Evolutionary conservation across 2,329 filamentous ascomycete species (phyloP), one percentile per base, ranked within the genome.

Genomic region (Aspergillus fumigatus): DNA sequence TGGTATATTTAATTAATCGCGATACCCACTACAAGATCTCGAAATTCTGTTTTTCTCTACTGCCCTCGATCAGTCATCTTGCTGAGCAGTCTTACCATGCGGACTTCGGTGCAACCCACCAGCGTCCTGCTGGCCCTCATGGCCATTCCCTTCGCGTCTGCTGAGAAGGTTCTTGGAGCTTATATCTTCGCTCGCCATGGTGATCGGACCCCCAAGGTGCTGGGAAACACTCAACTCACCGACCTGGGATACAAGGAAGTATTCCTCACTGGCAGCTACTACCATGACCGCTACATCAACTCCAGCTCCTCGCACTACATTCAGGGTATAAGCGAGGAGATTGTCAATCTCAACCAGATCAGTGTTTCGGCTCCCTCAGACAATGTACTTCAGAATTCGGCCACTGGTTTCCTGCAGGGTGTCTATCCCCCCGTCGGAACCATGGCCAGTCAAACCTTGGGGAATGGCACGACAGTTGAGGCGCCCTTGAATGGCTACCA

Each of bases 121-220:
- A 55, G 61, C 35, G 57, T 70, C 17, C 48, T 71, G 27, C 56
- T 72, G 59, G 65, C 66, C 48, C 53, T 73, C 4, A 51, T 65
- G 38, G 65, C 66, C 25, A 47, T 64, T 35, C 59, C 65, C 3
- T 43, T 71, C n/a, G 62, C 61, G 17, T 63, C 69, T 7, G 74
- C 73, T 21, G 89, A 95, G 77, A 89, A 86, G 0, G 80, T 94
- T 27, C 80, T 96, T 17, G 92, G 91, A 52, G 86, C 88, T 48
- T 94, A 92, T 74, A 86, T 96, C 74, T 96, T 95, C 79, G 86
- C 90, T 65, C 88, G 92, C 48, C 92, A 97, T 77, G 92, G 92
- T 56, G 92, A 97, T 74, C 86, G 92, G 55, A 93, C 91, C 0
- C 77, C 90, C 61, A 96, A 96, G 77, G 80, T 84, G 19, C 85